Percentiles rank a stretch among this genome's conserved stretches.
Conservation (phyloP, 108 stramenopile species). For the Seminavis robusta region DNA sequence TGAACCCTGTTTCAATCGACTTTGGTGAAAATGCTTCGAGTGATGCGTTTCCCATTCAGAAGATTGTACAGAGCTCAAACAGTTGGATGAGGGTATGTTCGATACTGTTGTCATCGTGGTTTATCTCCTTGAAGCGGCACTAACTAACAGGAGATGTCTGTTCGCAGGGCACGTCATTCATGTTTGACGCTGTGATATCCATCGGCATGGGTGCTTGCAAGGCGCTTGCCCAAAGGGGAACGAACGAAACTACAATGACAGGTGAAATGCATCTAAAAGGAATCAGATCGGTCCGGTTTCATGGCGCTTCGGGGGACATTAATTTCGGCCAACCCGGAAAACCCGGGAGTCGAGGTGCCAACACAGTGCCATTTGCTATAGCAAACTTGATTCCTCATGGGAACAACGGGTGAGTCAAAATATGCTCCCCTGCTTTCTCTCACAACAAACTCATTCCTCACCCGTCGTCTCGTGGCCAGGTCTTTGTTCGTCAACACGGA, state of each 20-base stretch:
- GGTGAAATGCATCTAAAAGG: background rate
- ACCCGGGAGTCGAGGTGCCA: background rate
- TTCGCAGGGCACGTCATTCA: too few species aligned
- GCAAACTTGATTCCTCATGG: background rate
- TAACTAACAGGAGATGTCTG: too few species aligned
- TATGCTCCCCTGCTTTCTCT: background rate
- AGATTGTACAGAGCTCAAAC: too few species aligned
- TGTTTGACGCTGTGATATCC: conserved; percentile 10
- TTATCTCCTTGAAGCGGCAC: too few species aligned
- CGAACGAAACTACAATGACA: background rate
- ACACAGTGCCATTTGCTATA: background rate
- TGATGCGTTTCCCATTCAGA: too few species aligned
- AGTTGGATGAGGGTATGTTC: too few species aligned
- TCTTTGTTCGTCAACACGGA: too few species aligned
- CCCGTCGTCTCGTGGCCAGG: too few species aligned
- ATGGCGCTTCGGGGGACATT: conserved; percentile 1
- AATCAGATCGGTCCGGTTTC: background rate
- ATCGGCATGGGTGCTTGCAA: conserved; percentile 7
- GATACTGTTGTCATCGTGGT: too few species aligned
- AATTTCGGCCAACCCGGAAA: background rate
- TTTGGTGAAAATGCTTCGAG: too few species aligned
- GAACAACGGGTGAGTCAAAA: background rate
- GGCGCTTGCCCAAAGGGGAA: too few species aligned
- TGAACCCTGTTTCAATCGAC: too few species aligned
- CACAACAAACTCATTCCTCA: background rate